Evolutionary conservation across 352 stramenopile species (phyloP), one percentile per base, ranked within the genome.

Genomic region (Hyaloperonospora brassicae): DNA sequence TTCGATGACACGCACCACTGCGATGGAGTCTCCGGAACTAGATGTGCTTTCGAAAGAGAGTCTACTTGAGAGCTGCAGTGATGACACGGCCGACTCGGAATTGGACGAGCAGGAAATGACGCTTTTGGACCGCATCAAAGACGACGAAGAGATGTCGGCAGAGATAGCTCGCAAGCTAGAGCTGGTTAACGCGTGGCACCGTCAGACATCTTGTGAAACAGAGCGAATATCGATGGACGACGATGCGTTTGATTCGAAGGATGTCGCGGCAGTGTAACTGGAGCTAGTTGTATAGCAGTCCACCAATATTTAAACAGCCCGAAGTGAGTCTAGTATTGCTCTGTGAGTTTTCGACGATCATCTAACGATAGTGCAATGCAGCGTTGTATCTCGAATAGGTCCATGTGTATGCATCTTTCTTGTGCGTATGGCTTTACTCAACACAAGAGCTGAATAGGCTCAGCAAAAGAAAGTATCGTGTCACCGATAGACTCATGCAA

Each of bases 101-200:
- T 73, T 70, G 9, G 74, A 87, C 23, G 69, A 87, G 6, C 54
- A 71, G 34, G 59, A 72, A 36, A 57, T 61, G 10, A 57, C 70
- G 17, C 40, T 62, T 17, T 56, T 40, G 4, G 48, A 35, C 2
- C 59, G 51, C 24, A 27, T 55, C 17, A 12, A 47, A 10, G 66
- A 73, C 5, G 74, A 79, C 38, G 47, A 69, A 13, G 50, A 60
- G 23, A 49, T 65, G 44, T 69, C 56, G 6, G 63, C 68, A 25
- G 76, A 89, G 40, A 73, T 76, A 0, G 74, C 76, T 38, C 72
- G 79, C 43, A 78, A 80, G 0, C 52, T 87, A 5, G 76, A 89
- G 50, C 70, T 87, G 2, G 73, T 89, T 47, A 89, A 86, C 23
- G 70, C 73, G 8, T 89, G 79, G 79, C 62, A 79, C 27, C 27